Conservation (phyloP, 2,329 filamentous ascomycete genomes). For the Colletotrichum horii region DNA sequence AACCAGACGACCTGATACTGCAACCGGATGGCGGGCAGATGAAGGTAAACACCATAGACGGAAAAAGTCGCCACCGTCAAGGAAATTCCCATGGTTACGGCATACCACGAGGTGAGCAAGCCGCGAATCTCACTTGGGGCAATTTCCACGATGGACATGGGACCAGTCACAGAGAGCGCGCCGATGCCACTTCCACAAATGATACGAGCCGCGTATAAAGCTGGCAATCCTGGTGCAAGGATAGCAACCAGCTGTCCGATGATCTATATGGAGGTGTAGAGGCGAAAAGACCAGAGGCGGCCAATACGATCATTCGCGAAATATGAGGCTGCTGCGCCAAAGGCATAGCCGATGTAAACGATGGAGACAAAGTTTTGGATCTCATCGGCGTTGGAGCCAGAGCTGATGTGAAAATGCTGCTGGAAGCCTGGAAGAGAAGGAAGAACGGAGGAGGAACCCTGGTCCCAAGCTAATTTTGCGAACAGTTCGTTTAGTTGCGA, state of each 20-base stretch:
- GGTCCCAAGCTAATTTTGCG: background rate
- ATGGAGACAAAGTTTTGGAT: conserved; percentile 42
- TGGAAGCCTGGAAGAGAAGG: conserved; percentile 38
- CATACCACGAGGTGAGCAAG: conserved; percentile 35
- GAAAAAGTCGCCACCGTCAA: background rate
- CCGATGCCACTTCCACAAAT: background rate
- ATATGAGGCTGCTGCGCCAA: background rate
- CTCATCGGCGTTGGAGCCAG: conserved; percentile 28
- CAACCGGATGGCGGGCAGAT: background rate
- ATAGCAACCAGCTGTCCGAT: background rate
- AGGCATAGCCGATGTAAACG: conserved; percentile 27
- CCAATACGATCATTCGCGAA: background rate
- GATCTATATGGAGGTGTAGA: background rate
- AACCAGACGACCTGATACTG: background rate
- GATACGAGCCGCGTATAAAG: background rate
- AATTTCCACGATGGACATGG: conserved; percentile 37
- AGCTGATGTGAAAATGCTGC: conserved; percentile 35
- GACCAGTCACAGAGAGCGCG: conserved; percentile 31
- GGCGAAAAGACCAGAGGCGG: background rate
- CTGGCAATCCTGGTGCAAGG: background rate
- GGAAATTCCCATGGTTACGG: conserved; percentile 28
- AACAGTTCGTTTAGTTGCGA: background rate
- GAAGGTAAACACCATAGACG: background rate
- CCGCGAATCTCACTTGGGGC: conserved; percentile 37
- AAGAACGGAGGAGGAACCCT: conserved; percentile 26